phyloP scores from a whole-genome alignment of 305 asterid genomes.

The Andrographis paniculata region DNA sequence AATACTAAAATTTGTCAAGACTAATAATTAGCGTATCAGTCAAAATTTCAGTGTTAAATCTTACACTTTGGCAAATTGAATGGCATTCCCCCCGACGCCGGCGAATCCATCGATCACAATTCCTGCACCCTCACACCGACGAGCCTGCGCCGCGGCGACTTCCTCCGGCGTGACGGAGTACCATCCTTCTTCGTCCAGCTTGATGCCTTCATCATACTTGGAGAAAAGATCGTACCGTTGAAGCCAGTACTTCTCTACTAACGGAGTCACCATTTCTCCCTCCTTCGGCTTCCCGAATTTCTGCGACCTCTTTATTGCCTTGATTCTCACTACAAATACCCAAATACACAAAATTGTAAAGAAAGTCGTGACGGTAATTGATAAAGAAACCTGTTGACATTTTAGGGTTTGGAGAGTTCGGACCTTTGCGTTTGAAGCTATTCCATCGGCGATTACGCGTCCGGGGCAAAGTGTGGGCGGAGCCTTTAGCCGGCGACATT shows the following conservation, averaged over 20 bases:
- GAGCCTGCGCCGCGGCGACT: constrained; percentile 65
- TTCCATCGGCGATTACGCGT: not conserved
- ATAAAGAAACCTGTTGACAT: not conserved
- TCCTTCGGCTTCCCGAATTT: constrained; percentile 19
- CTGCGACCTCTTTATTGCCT: constrained; percentile 20
- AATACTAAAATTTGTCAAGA: no score
- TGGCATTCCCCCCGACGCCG: constrained; percentile 90
- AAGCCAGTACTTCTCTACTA: constrained; percentile 64
- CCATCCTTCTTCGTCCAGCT: constrained; percentile 91
- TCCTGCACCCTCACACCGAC: constrained; percentile 41
- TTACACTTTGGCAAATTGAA: constrained; percentile 66
- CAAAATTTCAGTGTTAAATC: constrained; percentile 3
- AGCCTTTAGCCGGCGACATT: not conserved
- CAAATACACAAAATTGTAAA: not conserved
- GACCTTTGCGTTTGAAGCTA: not conserved
- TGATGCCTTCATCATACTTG: constrained; percentile 58
- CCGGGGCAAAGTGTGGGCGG: not conserved
- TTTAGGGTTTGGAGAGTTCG: not conserved
- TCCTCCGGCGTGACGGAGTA: constrained; percentile 90
- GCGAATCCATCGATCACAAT: constrained; percentile 70
- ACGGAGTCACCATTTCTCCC: constrained; percentile 28
- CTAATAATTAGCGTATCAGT: not conserved
- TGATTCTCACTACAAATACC: constrained; percentile 27
- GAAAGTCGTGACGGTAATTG: not conserved
- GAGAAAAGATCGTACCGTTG: constrained; percentile 73